These are phyloP conservation scores for Voacanga thouarsii DNA, from an alignment of 257 asterid species.

Conservation along the genomic window DNA sequence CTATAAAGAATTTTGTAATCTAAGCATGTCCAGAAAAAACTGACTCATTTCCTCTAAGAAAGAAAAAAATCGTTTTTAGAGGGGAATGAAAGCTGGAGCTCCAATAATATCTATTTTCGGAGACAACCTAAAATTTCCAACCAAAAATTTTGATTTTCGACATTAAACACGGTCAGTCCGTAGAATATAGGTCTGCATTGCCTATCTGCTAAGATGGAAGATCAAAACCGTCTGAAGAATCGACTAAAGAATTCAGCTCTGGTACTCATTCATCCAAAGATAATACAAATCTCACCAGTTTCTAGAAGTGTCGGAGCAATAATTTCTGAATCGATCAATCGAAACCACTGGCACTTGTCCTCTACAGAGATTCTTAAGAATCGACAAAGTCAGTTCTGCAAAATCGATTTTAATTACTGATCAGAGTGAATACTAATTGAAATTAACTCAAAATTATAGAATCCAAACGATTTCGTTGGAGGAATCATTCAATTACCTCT, in stretches of 20 bases:
- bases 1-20: neutral
- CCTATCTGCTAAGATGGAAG: neutral
- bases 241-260: neutral
- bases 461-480: neutral
- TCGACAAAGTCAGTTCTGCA: conserved; percentile 65
- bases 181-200: neutral
- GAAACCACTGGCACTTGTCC: conserved; percentile 47
- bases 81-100: neutral
- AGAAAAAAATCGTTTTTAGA: neutral
- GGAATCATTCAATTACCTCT: conserved; percentile 26
- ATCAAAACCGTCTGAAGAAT: neutral
- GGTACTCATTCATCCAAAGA: neutral
- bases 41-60: neutral
- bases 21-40: neutral
- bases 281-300: conserved; percentile 39
- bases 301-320: conserved; percentile 59
- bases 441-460: neutral
- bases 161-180: neutral
- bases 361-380: conserved; percentile 49
- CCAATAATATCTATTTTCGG: neutral
- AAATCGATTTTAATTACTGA: neutral
- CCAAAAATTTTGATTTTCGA: neutral
- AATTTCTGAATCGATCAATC: conserved; percentile 65
- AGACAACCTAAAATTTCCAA: neutral
- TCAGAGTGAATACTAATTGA: neutral